Conservation (phyloP, 129 eudicot species). For the Flaveria sonorensis region DNA sequence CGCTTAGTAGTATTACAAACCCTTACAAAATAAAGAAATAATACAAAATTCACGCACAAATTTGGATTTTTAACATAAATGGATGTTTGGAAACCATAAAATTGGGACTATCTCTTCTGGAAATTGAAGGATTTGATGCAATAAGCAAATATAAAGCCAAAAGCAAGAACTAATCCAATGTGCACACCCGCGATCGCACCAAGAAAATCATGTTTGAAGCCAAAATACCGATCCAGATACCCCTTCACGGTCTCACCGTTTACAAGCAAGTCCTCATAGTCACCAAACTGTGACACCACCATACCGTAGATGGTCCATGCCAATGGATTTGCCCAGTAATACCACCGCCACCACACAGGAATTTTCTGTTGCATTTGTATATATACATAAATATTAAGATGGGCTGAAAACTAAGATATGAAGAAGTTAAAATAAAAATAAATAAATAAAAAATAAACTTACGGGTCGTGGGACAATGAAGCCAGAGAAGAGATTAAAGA, state of each 20-base stretch:
- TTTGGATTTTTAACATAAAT: not conserved
- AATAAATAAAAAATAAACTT: slow-evolving; percentile 3
- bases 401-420: not conserved
- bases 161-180: slow-evolving; percentile 33
- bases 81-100: slow-evolving; percentile 3
- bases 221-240: slow-evolving; percentile 41
- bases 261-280: slow-evolving; percentile 32
- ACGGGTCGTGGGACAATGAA: slow-evolving; percentile 71
- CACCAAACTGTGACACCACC: slow-evolving; percentile 64
- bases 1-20: not conserved
- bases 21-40: not conserved
- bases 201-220: slow-evolving; percentile 48
- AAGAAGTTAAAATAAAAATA: not conserved
- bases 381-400: not conserved
- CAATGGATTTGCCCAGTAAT: slow-evolving; percentile 60
- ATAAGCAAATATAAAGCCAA: slow-evolving; percentile 42
- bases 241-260: slow-evolving; percentile 28
- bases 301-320: slow-evolving; percentile 76
- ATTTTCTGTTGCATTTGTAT: slow-evolving; percentile 49
- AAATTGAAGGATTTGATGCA: slow-evolving; percentile 54
- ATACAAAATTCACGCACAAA: not conserved
- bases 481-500: slow-evolving; percentile 80
- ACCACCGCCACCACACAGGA: slow-evolving; percentile 94
- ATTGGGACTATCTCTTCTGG: slow-evolving; percentile 45
- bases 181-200: slow-evolving; percentile 44